Evolutionary conservation across 352 stramenopile genomes (phyloP).

Genomic region (Pythium sp.): DNA sequence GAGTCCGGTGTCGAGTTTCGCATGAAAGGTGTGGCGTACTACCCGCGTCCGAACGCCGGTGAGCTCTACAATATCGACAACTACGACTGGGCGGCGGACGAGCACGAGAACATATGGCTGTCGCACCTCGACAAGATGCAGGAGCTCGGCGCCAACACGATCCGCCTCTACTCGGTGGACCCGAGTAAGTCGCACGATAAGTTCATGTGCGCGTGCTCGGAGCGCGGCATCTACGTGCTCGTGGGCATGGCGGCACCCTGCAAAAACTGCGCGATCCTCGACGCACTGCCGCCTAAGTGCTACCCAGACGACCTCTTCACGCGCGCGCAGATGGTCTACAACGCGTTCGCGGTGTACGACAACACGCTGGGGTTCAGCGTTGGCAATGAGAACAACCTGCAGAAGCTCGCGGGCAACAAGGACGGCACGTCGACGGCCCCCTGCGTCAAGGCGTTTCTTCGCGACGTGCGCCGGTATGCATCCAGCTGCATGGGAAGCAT

Average conservation of each 20-base stretch:
- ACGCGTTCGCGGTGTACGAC: slow-evolving; percentile 58
- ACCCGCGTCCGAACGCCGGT: slow-evolving; percentile 57
- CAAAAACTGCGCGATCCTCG: slow-evolving; percentile 34
- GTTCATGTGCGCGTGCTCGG: slow-evolving; percentile 69
- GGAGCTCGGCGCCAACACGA: slow-evolving; percentile 60
- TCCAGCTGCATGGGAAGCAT: slow-evolving; percentile 27
- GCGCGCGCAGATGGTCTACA: slow-evolving; percentile 46
- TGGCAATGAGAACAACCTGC: slow-evolving; percentile 53
- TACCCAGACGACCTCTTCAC: slow-evolving; percentile 43
- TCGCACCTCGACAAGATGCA: slow-evolving; percentile 49
- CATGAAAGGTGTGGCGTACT: slow-evolving; percentile 69
- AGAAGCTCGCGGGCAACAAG: slow-evolving; percentile 22
- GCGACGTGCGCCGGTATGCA: slow-evolving; percentile 41
- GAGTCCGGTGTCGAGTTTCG: slow-evolving; percentile 48
- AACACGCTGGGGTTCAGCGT: slow-evolving; percentile 49
- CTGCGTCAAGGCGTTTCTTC: slow-evolving; percentile 51
- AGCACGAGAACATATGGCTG: slow-evolving; percentile 51
- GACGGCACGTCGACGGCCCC: slow-evolving; percentile 32
- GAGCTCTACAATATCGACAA: slow-evolving; percentile 35
- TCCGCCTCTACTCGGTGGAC: slow-evolving; percentile 72
- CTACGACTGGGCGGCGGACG: slow-evolving; percentile 61
- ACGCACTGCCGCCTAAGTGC: slow-evolving; percentile 35
- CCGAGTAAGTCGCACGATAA: slow-evolving; percentile 57
- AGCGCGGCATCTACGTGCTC: slow-evolving; percentile 54
- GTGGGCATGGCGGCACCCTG: slow-evolving; percentile 44